A percentile compares a stretch with the other conserved stretches of the same genome.
These are phyloP conservation scores for Mrakia frigida DNA, from an alignment of 768 basidiomycete species.

Conservation along the genomic window DNA sequence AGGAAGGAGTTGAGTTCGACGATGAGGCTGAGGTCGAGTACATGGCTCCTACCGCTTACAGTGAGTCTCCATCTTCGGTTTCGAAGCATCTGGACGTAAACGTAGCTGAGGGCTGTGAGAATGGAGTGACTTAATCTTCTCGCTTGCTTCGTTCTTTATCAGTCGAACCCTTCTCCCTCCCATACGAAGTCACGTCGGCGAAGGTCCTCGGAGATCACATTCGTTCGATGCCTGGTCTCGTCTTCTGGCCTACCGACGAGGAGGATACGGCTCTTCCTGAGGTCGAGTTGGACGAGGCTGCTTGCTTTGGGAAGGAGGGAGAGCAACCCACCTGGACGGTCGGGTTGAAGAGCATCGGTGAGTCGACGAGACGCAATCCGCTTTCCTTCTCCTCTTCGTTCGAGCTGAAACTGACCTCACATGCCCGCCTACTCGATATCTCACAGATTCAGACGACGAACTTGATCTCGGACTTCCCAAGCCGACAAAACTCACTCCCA, in stretches of 20 bases:
- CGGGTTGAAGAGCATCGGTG: not conserved
- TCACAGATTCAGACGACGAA: conserved; percentile 10
- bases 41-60: conserved; percentile 11
- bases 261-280: conserved; percentile 3
- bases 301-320: conserved; percentile 2
- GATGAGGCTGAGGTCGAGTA: conserved; percentile 11
- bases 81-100: too few relatives aligned
- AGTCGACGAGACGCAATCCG: not conserved
- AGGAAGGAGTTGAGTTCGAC: conserved; percentile 1
- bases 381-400: not conserved
- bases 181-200: conserved; percentile 8
- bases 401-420: not conserved
- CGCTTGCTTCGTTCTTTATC: not conserved
- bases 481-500: not conserved
- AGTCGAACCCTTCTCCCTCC: conserved; percentile 16
- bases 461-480: not conserved
- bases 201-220: conserved; percentile 14
- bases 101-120: not conserved
- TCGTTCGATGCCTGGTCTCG: not conserved
- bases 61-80: not conserved
- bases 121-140: not conserved
- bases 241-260: conserved; percentile 4
- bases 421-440: not conserved
- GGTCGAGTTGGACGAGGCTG: not conserved
- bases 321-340: not conserved